phyloP scores from a whole-genome alignment of 345 rosid species.

The Pugionium dolabratum region DNA sequence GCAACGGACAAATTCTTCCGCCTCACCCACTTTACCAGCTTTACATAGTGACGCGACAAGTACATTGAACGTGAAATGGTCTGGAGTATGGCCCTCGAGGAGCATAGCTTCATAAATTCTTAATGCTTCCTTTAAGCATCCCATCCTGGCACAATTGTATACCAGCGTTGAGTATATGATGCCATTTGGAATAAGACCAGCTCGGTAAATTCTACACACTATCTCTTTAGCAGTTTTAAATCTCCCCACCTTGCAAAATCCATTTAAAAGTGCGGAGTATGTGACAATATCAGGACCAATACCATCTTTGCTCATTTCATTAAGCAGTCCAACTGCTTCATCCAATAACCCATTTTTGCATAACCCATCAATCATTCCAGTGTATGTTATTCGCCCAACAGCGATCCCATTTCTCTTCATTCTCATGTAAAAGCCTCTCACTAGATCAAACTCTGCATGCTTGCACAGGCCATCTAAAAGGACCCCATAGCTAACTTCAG shows the following conservation, averaged over 20 bases:
- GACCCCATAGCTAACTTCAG: slow-evolving; percentile 65
- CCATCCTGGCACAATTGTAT: slow-evolving; percentile 58
- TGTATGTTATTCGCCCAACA: slow-evolving; percentile 61
- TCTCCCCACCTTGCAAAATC: slow-evolving; percentile 60
- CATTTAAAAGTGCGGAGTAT: slow-evolving; percentile 77
- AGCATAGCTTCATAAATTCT: slow-evolving; percentile 62
- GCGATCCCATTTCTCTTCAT: slow-evolving; percentile 58
- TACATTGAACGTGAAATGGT: slow-evolving; percentile 56
- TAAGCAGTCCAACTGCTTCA: slow-evolving; percentile 61
- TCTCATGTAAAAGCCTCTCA: slow-evolving; percentile 57
- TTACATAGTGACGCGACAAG: slow-evolving; percentile 67
- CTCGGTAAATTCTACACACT: slow-evolving; percentile 63
- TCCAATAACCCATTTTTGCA: slow-evolving; percentile 61
- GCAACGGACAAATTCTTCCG: slow-evolving; percentile 64
- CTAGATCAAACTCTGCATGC: slow-evolving; percentile 60
- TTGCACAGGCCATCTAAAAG: slow-evolving; percentile 73
- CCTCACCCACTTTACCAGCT: slow-evolving; percentile 61
- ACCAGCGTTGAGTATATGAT: slow-evolving; percentile 61
- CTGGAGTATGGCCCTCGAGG: slow-evolving; percentile 47
- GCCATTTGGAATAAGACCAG: slow-evolving; percentile 61
- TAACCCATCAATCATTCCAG: slow-evolving; percentile 72
- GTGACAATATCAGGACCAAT: slow-evolving; percentile 68
- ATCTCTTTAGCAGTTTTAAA: slow-evolving; percentile 54
- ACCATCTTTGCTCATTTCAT: slow-evolving; percentile 62
- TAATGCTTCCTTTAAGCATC: slow-evolving; percentile 58